These are phyloP conservation scores for Fusarium tuaranense DNA, from an alignment of 2,329 filamentous ascomycete species.

Conservation along the genomic window DNA sequence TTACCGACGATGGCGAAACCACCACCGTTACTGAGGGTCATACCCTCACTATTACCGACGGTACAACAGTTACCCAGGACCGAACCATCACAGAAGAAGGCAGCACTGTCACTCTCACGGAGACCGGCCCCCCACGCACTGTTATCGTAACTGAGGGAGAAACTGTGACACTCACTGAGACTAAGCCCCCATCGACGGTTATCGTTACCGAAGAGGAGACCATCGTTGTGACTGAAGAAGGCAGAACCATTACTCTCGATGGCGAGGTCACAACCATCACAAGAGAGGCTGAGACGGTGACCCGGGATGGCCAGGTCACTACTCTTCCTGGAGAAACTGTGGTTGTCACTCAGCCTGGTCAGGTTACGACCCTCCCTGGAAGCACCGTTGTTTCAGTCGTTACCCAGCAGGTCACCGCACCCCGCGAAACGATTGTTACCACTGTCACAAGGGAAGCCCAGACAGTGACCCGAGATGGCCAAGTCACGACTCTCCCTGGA, in stretches of 20 bases:
- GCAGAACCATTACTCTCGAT: conserved; percentile 15
- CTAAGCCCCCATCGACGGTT: conserved; percentile 3
- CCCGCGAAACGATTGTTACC: neutral
- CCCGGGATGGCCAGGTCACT: conserved; percentile 38
- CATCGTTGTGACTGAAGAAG: conserved; percentile 25
- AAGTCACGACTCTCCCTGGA: conserved; percentile 40
- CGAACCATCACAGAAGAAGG: neutral
- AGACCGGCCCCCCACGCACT: conserved; percentile 7
- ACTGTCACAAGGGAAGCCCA: neutral
- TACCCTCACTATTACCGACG: conserved; percentile 15
- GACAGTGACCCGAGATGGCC: conserved; percentile 39
- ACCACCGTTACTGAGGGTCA: conserved; percentile 4
- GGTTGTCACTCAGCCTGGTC: conserved; percentile 42
- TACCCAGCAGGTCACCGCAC: neutral
- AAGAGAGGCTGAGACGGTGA: conserved; percentile 24
- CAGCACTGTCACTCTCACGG: neutral
- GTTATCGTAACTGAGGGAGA: conserved; percentile 8
- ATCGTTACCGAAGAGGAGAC: conserved; percentile 19
- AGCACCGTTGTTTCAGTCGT: neutral
- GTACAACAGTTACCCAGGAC: conserved; percentile 1
- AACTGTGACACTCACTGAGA: conserved; percentile 8
- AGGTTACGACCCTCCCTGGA: conserved; percentile 27
- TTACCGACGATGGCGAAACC: neutral
- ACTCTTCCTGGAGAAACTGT: conserved; percentile 23
- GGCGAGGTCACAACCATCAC: neutral